Base-by-base conservation (phyloP, 2,329 filamentous ascomycete genomes). In the Botryotinia calthae region DNA sequence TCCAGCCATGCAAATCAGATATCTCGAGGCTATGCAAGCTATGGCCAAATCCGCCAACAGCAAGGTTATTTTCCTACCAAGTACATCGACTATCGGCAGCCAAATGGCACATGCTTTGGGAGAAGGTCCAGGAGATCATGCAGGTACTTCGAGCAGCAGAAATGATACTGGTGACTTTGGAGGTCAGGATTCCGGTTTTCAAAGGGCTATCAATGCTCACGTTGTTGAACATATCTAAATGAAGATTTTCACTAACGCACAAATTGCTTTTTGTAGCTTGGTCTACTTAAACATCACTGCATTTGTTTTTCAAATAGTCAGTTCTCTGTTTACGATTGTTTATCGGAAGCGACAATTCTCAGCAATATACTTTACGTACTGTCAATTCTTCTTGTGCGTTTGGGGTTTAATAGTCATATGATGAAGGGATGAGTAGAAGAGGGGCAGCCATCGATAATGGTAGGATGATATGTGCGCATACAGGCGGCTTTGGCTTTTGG, bases 1-100 rank as follows among this genome's bases (percentile, higher is more conserved):
- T 0, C 96, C 96, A 4, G 96, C 96, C 78, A 99, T 99, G 96
- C 95, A 98, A 85, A 97, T 97, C 85, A 87, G 95, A 77, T 98
- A 98, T 83, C 91, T 99, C 77, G 96, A 99, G 85, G 95, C 96
- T 6, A 98, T 98, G 95, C 96, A 98, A 82, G 89, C 93, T 59
- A 99, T 99, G 95, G 96, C 96, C 79, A 98, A 98, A 88, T 89
- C 89, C 0, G 93, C 94, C 65, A 97, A 94, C 83, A 88, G 87
- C 83, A 97, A 97, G 84, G 92, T 96, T 79, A 95, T 95, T 78
- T 95, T 96, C 87, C 81, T 96, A 77, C 92, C 92, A 2, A 89
- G 86, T 14, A 82, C 85, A 10, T 76, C 78, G 37, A 75, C 58
- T 88, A 87, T 82, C 88, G 92, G 83, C 89, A 87, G 91, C 79